These are phyloP conservation scores for Senna tora DNA, from an alignment of 306 rosid species.

Conservation along the genomic window DNA sequence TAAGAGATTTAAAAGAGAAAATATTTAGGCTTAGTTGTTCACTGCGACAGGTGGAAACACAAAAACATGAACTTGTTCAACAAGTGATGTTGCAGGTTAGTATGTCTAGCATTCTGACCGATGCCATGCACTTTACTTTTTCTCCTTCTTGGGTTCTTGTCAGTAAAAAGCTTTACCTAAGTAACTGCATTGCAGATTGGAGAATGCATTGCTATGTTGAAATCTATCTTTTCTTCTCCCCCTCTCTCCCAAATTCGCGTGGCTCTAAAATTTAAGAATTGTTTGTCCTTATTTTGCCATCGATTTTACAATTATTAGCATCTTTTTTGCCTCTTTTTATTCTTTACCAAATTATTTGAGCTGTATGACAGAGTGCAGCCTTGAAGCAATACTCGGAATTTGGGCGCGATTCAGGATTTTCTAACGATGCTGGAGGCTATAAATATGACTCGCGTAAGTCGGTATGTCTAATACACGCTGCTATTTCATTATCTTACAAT, in stretches of 20 bases:
- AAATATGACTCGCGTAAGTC: constrained; percentile 79
- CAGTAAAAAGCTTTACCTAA: not conserved
- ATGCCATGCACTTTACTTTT: not conserved
- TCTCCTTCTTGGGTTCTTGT: not conserved
- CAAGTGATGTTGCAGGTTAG: constrained; percentile 66
- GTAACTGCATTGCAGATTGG: not conserved
- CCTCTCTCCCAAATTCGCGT: constrained; percentile 19
- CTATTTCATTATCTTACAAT: not conserved
- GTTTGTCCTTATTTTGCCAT: not conserved
- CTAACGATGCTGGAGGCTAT: constrained; percentile 53
- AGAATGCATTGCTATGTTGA: too few relatives aligned
- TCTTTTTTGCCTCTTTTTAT: not conserved
- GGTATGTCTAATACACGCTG: constrained; percentile 48
- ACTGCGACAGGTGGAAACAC: constrained; percentile 69
- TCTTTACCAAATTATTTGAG: constrained; percentile 15
- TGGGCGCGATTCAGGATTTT: constrained; percentile 33
- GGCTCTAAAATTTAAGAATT: constrained; percentile 20
- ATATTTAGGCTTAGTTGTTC: constrained; percentile 63
- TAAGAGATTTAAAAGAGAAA: constrained; percentile 81
- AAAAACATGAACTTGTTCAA: constrained; percentile 71
- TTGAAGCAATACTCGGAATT: constrained; percentile 45
- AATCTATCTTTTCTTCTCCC: too few relatives aligned
- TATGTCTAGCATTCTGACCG: constrained; percentile 20
- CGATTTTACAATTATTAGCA: not conserved
- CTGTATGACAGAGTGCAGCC: constrained; percentile 54